A percentile compares a stretch with the other conserved stretches of the same genome.
Evolutionary conservation across 2,329 filamentous ascomycete genomes (phyloP).

Genomic region (Fusarium mexicanum): DNA sequence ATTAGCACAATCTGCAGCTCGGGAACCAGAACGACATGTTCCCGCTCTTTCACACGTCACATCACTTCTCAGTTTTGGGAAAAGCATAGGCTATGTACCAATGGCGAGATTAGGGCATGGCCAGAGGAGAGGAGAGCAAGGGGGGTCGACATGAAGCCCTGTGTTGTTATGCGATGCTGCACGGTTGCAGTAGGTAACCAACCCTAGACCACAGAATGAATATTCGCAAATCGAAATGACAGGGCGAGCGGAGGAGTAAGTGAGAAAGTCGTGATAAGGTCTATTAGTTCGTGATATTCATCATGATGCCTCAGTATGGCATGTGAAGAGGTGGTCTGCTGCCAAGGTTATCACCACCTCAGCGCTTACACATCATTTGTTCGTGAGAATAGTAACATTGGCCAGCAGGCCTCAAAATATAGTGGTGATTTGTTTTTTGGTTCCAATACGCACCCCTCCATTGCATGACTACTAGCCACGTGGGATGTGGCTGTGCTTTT

Average conservation of each 20-base stretch:
- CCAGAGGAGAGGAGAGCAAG: conserved; percentile 8
- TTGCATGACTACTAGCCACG: conserved; percentile 30
- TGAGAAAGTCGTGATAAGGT: conserved; percentile 4
- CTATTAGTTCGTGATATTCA: conserved; percentile 11
- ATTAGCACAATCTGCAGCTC: conserved; percentile 35
- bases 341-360: conserved; percentile 21
- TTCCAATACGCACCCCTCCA: not conserved
- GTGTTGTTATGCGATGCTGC: conserved; percentile 3
- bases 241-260: not conserved
- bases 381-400: not conserved
- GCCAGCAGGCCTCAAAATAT: conserved; percentile 31
- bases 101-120: conserved; percentile 31
- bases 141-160: conserved; percentile 21
- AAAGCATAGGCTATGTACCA: conserved; percentile 21
- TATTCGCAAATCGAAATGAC: conserved; percentile 1
- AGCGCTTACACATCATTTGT: conserved; percentile 24
- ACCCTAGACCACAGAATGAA: conserved; percentile 34
- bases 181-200: conserved; percentile 7
- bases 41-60: conserved; percentile 34
- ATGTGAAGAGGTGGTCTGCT: conserved; percentile 31
- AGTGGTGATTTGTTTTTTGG: not conserved
- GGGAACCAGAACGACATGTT: conserved; percentile 34
- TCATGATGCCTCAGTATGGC: not conserved
- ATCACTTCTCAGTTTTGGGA: conserved; percentile 28
- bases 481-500: conserved; percentile 37